Evolutionary conservation across 2,329 filamentous ascomycete species (phyloP), one percentile per base, ranked within the genome.

Genomic region (Eutypa lata): DNA sequence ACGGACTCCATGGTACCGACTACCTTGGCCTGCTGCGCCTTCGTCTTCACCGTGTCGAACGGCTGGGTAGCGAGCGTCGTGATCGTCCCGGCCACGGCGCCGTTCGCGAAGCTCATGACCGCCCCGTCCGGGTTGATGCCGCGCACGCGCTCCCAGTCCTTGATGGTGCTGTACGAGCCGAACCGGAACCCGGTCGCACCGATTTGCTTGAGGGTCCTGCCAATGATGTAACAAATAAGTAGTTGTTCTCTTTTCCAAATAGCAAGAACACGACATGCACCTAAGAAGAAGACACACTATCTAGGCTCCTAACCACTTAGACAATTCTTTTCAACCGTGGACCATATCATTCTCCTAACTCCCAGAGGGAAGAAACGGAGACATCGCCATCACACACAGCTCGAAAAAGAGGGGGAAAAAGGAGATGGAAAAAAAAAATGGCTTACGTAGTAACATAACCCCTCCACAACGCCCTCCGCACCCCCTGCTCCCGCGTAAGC

Each of bases 201-300:
- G 7, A 81, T 78, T 66, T 87, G 83, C 64, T 86, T 87, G 14
- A 85, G 66, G 1, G 82, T 86, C n/a, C n/a, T n/a, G n/a, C n/a
- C n/a, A n/a, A n/a, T n/a, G n/a, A n/a, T n/a, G n/a, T n/a, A n/a
- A n/a, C n/a, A n/a, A n/a, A n/a, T n/a, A n/a, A n/a, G n/a, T n/a
- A n/a, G n/a, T n/a, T n/a, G n/a, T n/a, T n/a, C n/a, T n/a, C n/a
- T n/a, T n/a, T n/a, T n/a, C n/a, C n/a, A n/a, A n/a, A n/a, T n/a
- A n/a, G n/a, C n/a, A n/a, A n/a, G n/a, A n/a, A n/a, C n/a, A n/a
- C n/a, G n/a, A n/a, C n/a, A n/a, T n/a, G n/a, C n/a, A n/a, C n/a
- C n/a, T n/a, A n/a, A n/a, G n/a, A n/a, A n/a, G n/a, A n/a, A n/a
- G n/a, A n/a, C n/a, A n/a, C n/a, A n/a, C n/a, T n/a, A n/a, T n/a